Base-by-base conservation (phyloP, 192 early-diverging fungal genomes). In the Kappamyces sp. region DNA sequence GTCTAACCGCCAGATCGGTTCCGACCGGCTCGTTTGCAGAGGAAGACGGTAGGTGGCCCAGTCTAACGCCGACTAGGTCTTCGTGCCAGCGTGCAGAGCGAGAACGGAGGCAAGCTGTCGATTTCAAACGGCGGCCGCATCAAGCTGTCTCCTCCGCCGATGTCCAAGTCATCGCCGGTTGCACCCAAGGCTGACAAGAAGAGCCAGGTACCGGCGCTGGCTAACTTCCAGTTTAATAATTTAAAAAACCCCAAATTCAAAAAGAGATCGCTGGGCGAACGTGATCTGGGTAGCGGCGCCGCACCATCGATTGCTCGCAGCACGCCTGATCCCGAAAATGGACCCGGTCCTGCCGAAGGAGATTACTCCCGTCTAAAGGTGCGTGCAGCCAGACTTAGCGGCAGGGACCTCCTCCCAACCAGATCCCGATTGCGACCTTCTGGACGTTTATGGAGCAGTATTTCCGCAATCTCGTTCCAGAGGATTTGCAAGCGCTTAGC, bases 381-480 rank as follows among this genome's bases (percentile, higher is more conserved):
- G 39, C 58, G 14, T 12, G 4, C n/a, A 3, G 37, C 8, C 14
- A 39, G 14, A 53, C 12, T 81, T 49, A 81, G 84, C 54, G 74
- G 22, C 22, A 22, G 22, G 22, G 22, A 22, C 22, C 41, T 31
- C 51, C 84, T 32, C 80, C 76, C 69, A 95, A 79, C 45, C 80
- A 80, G 62, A 85, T 93, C 15, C 87, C 89, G n/a, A 87, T 91
- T 46, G 77, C 80, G 11, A 79, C 80, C 3, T 97, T 90, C 61
- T 93, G 85, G 86, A 57, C 74, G 4, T 87, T 85, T 4, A 69
- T 86, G 45, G 94, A 95, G 15, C 89, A 91, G 59, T 94, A 86
- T 59, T 91, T 90, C 60, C 70, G 91, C 14, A 72, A 71, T 34
- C 76, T 95, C 45, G 79, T 74, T 14, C 90, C 94, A 49, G 86